These are phyloP conservation scores for Hypoxylon fragiforme DNA, from an alignment of 495 filamentous ascomycete genomes.

Conservation along the genomic window DNA sequence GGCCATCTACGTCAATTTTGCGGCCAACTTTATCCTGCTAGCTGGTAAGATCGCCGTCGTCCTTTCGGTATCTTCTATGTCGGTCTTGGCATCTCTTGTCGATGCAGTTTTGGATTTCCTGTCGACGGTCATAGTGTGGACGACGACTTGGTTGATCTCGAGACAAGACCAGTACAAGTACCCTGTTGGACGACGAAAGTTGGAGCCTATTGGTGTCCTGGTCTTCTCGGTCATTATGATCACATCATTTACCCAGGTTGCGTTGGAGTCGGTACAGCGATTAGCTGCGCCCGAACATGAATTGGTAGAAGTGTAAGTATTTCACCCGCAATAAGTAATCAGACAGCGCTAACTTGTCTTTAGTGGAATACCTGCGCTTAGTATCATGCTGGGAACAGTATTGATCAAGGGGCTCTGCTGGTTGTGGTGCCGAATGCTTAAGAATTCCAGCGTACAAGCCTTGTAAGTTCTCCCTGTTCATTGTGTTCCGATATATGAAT, in stretches of 20 bases:
- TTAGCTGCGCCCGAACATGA: constrained; percentile 66
- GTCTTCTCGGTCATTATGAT: constrained; percentile 86
- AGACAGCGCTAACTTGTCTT: constrained; percentile 6
- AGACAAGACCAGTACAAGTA: constrained; percentile 79
- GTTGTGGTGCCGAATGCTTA: constrained; percentile 88
- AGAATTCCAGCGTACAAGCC: constrained; percentile 86
- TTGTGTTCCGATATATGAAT: not conserved
- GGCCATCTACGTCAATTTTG: constrained; percentile 84
- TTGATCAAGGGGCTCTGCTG: constrained; percentile 82
- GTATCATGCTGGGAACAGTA: constrained; percentile 82
- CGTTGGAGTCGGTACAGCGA: constrained; percentile 67
- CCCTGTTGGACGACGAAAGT: constrained; percentile 71
- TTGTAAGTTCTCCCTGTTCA: constrained; percentile 53
- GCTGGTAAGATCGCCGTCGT: constrained; percentile 80
- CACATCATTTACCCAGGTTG: constrained; percentile 85
- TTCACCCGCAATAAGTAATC: no score
- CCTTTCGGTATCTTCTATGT: constrained; percentile 77
- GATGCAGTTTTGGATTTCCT: constrained; percentile 89
- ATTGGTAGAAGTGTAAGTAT: constrained; percentile 64
- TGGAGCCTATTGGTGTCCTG: constrained; percentile 79
- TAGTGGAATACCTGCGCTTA: constrained; percentile 67
- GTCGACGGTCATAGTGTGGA: constrained; percentile 83
- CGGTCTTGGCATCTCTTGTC: constrained; percentile 84
- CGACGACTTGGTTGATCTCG: constrained; percentile 74
- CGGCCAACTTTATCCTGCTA: constrained; percentile 79